Evolutionary conservation across 371 early-diverging fungal genomes (phyloP), one percentile per base, ranked within the genome.

Genomic region (Mucor racemosus): DNA sequence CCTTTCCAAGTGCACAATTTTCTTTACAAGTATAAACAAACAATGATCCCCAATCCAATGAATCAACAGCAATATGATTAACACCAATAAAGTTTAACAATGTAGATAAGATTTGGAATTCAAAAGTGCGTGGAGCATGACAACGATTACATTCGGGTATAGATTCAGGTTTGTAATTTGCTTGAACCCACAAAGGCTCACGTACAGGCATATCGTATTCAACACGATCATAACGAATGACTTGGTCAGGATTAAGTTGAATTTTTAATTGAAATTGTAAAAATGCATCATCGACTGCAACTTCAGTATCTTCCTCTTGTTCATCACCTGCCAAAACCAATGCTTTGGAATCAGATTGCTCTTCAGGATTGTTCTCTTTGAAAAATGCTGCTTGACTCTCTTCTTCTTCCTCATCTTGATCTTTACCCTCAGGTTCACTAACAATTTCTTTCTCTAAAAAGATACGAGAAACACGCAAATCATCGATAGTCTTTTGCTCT

Each of bases 21-120:
- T 86, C 77, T 33, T 91, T 87, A 78, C 99, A 98, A 8, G 96
- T 85, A 74, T 93, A 97, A 9, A 97, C 78, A 19, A 92, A 81
- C 10, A 97, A 76, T 0, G 96, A 93, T 1, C 99, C 99, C 91
- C 94, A 98, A 74, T 98, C 99, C 40, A 97, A 71, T 4, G 95
- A 87, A 69, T 92, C 86, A 0, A 81, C 66, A 17, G 86, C 86
- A 4, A 82, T 77, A 63, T 93, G 86, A 66, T 94, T 90, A n/a
- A 95, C 84, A n/a, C 82, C 77, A 34, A 98, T 75, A 64, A 88
- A 84, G 67, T 90, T 91, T 59, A 98, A 83, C 48, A 98, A 76
- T 36, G 94, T 94, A 1, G 83, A 80, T 8, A 82, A 38, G 46
- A 94, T 91, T 84, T 97, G 98, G 73, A 97, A 93, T 75, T 98